Conservation (phyloP, 495 filamentous ascomycete genomes). For the Aspergillus sclerotioniger region DNA sequence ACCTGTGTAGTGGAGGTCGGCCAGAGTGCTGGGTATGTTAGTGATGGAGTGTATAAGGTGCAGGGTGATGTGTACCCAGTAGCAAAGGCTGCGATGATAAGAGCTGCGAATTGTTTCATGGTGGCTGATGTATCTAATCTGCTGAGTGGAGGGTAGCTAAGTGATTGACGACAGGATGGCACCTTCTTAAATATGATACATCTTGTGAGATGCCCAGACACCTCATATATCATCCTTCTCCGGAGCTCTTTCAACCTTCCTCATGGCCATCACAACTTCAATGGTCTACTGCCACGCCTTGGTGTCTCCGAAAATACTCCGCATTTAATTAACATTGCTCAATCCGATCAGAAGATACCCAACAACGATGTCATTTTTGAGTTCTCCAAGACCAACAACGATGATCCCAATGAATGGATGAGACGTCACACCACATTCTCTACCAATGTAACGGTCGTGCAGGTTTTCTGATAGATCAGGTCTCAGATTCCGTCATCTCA, state of each 20-base stretch:
- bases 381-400: background rate
- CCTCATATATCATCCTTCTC: background rate
- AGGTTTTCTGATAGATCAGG: background rate
- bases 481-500: background rate
- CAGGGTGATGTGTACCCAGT: slow-evolving; percentile 4
- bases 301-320: background rate
- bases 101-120: slow-evolving; percentile 3
- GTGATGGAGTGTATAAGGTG: background rate
- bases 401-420: background rate
- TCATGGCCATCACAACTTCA: background rate
- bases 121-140: background rate
- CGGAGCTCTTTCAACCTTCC: background rate
- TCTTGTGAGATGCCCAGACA: no score
- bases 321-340: background rate
- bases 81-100: slow-evolving; percentile 13
- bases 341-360: no score
- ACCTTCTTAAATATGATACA: no score
- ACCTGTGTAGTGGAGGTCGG: slow-evolving; percentile 15
- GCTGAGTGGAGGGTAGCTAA: background rate
- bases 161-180: background rate
- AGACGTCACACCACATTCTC: background rate
- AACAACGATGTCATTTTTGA: background rate
- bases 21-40: slow-evolving; percentile 11
- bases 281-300: background rate
- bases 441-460: background rate